These are phyloP conservation scores for Taphrina deformans DNA, from an alignment of 1,139 yeast species.

Conservation along the genomic window DNA sequence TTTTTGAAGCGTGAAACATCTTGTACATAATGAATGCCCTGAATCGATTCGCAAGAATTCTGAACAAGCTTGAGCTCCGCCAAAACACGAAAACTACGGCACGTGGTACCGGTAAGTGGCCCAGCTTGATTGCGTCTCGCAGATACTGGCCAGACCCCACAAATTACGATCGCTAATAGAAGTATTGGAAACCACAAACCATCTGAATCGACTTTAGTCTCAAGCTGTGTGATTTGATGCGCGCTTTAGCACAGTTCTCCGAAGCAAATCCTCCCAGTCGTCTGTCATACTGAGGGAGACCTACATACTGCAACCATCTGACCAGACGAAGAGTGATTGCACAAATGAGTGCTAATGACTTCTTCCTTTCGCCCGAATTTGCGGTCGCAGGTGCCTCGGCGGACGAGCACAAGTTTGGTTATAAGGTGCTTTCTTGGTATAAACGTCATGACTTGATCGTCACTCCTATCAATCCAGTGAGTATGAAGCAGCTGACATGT, in stretches of 20 bases:
- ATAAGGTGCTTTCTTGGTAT: constrained; percentile 71
- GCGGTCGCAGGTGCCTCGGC: constrained; percentile 75
- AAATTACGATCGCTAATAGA: background rate
- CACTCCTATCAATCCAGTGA: constrained; percentile 58
- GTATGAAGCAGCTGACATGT: too few relatives aligned
- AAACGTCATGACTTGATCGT: constrained; percentile 58
- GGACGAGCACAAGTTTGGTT: constrained; percentile 67
- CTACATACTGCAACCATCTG: too few relatives aligned
- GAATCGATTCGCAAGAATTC: background rate
- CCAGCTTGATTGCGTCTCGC: background rate
- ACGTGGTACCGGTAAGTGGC: background rate
- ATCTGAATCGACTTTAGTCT: too few relatives aligned
- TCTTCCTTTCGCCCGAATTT: constrained; percentile 56
- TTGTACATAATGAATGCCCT: background rate
- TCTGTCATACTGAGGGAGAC: too few relatives aligned
- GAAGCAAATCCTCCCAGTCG: too few relatives aligned
- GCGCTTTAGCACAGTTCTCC: too few relatives aligned
- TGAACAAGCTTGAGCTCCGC: background rate
- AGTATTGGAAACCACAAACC: too few relatives aligned
- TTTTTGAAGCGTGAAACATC: background rate
- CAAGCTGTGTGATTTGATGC: too few relatives aligned
- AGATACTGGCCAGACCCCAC: background rate
- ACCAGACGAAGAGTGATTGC: background rate
- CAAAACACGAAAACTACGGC: background rate
- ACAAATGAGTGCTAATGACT: constrained; percentile 32